These are phyloP conservation scores for Verticillium klebahnii DNA, from an alignment of 2,329 filamentous ascomycete genomes.

Conservation along the genomic window DNA sequence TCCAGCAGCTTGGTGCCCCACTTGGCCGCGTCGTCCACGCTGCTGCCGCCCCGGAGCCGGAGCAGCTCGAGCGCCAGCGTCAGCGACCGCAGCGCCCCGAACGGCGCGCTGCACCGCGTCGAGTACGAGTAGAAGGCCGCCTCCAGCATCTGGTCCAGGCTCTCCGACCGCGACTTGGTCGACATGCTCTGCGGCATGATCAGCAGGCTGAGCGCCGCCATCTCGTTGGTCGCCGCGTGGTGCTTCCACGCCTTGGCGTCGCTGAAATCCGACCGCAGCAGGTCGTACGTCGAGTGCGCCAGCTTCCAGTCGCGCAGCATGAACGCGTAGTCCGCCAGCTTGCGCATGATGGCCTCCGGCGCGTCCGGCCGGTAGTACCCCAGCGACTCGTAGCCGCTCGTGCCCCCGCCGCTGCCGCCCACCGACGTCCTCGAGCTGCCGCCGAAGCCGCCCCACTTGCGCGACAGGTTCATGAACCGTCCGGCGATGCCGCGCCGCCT, in stretches of 20 bases:
- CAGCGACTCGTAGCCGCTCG: slow-evolving; percentile 62
- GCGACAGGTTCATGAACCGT: slow-evolving; percentile 90
- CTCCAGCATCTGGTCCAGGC: slow-evolving; percentile 82
- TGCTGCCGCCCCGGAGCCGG: slow-evolving; percentile 71
- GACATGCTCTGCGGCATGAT: slow-evolving; percentile 68
- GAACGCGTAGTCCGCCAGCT: slow-evolving; percentile 90
- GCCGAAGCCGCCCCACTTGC: slow-evolving; percentile 83
- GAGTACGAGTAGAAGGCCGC: slow-evolving; percentile 90
- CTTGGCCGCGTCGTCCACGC: slow-evolving; percentile 78
- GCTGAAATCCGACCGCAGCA: slow-evolving; percentile 81
- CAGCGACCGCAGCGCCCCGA: slow-evolving; percentile 75
- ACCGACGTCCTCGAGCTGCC: slow-evolving; percentile 56
- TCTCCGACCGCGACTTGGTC: slow-evolving; percentile 74
- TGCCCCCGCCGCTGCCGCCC: slow-evolving; percentile 44
- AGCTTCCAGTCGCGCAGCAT: slow-evolving; percentile 97
- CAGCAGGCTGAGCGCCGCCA: slow-evolving; percentile 82
- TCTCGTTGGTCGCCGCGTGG: slow-evolving; percentile 90
- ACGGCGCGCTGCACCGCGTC: slow-evolving; percentile 74
- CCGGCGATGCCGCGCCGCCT: slow-evolving; percentile 83
- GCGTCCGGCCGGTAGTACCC: slow-evolving; percentile 82
- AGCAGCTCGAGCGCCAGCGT: slow-evolving; percentile 76
- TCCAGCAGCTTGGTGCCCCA: slow-evolving; percentile 83
- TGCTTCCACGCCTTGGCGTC: slow-evolving; percentile 97
- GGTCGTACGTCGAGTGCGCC: slow-evolving; percentile 85
- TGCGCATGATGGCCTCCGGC: slow-evolving; percentile 87